Evolutionary conservation across 495 filamentous ascomycete species (phyloP).

Genomic region (Astrothelium macrocarpum): DNA sequence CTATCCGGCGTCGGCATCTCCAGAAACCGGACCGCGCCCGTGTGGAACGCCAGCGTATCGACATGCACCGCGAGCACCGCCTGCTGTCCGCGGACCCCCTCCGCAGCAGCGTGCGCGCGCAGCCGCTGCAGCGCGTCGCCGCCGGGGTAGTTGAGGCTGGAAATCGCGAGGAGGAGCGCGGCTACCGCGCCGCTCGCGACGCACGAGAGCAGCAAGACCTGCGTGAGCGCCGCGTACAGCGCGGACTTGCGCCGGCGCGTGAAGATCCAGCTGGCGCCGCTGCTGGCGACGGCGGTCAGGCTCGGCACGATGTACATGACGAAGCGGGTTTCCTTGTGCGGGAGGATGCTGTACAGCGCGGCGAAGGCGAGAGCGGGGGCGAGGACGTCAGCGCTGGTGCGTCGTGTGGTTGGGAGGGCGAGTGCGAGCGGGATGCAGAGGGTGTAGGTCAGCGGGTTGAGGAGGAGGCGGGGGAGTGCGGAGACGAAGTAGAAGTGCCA

Average conservation of each 20-base stretch:
- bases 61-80: slow-evolving; percentile 51
- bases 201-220: slow-evolving; percentile 48
- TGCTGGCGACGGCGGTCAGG: slow-evolving; percentile 66
- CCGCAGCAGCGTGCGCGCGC: slow-evolving; percentile 17
- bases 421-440: slow-evolving; percentile 59
- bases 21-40: slow-evolving; percentile 82
- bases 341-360: slow-evolving; percentile 68
- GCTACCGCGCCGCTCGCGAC: slow-evolving; percentile 49
- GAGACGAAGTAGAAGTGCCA: slow-evolving; percentile 78
- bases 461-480: slow-evolving; percentile 69
- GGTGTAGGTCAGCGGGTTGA: slow-evolving; percentile 60
- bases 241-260: slow-evolving; percentile 51
- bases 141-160: slow-evolving; percentile 35
- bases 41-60: slow-evolving; percentile 85
- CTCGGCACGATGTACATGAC: slow-evolving; percentile 79
- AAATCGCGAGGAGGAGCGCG: slow-evolving; percentile 52
- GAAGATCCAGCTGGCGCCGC: slow-evolving; percentile 67
- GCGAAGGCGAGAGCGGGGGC: slow-evolving; percentile 64
- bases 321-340: slow-evolving; percentile 96
- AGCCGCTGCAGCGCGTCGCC: slow-evolving; percentile 26
- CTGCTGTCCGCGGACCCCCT: not conserved
- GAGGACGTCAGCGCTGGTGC: slow-evolving; percentile 43
- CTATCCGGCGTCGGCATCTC: slow-evolving; percentile 34
- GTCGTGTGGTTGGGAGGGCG: slow-evolving; percentile 40
- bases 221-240: slow-evolving; percentile 46